Percentiles rank a stretch among this genome's conserved stretches.
These are phyloP conservation scores for Candida glaebosa DNA, from an alignment of 805 yeast genomes.

Conservation along the genomic window DNA sequence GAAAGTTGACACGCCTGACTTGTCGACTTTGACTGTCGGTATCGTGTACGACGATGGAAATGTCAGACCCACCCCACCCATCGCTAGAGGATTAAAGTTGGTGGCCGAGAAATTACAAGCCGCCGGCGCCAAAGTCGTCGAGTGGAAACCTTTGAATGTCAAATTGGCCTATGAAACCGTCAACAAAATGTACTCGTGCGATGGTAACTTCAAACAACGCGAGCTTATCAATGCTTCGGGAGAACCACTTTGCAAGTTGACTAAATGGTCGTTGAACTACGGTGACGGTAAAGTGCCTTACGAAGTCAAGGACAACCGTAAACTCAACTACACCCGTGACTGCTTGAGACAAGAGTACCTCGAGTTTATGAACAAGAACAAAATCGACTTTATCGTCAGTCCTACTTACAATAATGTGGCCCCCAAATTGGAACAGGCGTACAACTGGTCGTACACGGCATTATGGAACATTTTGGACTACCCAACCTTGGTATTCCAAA, in stretches of 20 bases:
- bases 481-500: constrained; percentile 64
- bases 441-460: constrained; percentile 80
- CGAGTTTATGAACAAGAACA: constrained; percentile 48
- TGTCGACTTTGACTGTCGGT: constrained; percentile 52
- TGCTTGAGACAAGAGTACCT: constrained; percentile 54
- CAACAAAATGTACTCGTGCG: constrained; percentile 54
- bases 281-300: constrained; percentile 54
- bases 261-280: constrained; percentile 56
- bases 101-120: constrained; percentile 51
- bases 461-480: constrained; percentile 70
- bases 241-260: constrained; percentile 64
- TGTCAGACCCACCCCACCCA: constrained; percentile 67
- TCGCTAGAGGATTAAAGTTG: constrained; percentile 51
- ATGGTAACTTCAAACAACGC: constrained; percentile 61
- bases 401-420: constrained; percentile 72
- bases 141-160: constrained; percentile 56
- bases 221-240: constrained; percentile 55
- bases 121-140: constrained; percentile 57
- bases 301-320: constrained; percentile 51
- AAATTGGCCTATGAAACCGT: constrained; percentile 59
- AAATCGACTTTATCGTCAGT: constrained; percentile 62
- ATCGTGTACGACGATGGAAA: constrained; percentile 62
- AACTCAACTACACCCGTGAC: constrained; percentile 55
- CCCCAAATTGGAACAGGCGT: constrained; percentile 59
- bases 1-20: constrained; percentile 36